These are phyloP conservation scores for Petunia secreta DNA, from an alignment of 257 asterid genomes.

Conservation along the genomic window DNA sequence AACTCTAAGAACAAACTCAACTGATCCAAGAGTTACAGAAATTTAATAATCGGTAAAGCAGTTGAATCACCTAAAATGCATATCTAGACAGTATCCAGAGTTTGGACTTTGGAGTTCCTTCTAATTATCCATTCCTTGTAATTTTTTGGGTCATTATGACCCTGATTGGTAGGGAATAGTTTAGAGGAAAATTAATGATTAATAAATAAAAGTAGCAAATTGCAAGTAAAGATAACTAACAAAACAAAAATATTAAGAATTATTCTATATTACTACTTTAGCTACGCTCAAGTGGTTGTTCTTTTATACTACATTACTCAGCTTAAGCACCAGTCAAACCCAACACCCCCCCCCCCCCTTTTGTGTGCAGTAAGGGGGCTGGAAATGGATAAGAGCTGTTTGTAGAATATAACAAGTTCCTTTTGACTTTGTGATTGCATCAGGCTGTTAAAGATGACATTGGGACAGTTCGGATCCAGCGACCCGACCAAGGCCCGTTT, in stretches of 20 bases:
- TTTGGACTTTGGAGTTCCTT: conserved; percentile 10
- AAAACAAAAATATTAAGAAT: not conserved
- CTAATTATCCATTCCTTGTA: not conserved
- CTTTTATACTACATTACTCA: conserved; percentile 13
- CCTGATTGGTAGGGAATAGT: conserved; percentile 8
- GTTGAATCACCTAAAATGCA: not conserved
- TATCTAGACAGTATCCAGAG: conserved; percentile 11
- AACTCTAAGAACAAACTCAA: conserved; percentile 19
- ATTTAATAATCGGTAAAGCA: not conserved
- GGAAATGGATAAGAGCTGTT: not conserved
- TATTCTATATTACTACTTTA: not conserved
- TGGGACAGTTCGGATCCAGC: conserved; percentile 86
- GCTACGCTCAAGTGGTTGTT: not conserved
- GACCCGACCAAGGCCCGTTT: conserved; percentile 94
- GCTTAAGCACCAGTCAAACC: not conserved
- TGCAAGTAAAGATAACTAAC: not conserved
- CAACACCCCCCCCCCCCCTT: not conserved
- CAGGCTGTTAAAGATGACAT: conserved; percentile 95
- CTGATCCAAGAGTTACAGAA: conserved; percentile 4
- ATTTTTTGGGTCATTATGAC: conserved; percentile 7
- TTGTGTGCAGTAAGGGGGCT: not conserved
- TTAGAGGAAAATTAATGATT: not conserved
- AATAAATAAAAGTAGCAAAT: not conserved
- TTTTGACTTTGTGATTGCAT: conserved; percentile 19
- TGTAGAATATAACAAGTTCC: not conserved